Base-by-base conservation (phyloP, 2,329 filamentous ascomycete genomes). In the Aspergillus sp. region DNA sequence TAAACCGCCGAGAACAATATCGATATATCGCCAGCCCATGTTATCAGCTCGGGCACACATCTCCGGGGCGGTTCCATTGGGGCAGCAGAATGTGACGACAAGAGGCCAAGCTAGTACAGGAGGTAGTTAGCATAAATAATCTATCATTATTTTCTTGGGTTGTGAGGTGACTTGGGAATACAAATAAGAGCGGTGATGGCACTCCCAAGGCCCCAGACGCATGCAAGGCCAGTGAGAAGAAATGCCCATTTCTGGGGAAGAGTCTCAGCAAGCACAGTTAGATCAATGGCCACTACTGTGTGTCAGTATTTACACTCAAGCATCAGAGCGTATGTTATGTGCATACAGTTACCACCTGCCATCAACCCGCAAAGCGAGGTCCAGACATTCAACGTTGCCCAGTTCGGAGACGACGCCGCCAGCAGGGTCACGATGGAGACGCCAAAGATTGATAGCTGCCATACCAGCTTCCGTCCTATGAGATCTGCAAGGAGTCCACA, bases 1-100 rank as follows among this genome's bases (percentile, higher is more conserved):
- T 15, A 86, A 75, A 4, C 77, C 74, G 25, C 83, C 82, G 12
- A 74, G 78, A 0, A 81, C 75, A 63, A 79, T 84, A 77, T 80
- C 83, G 14, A 85, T 74, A 63, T 85, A 85, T 40, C 83, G 75
- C 70, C 68, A 70, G 58, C 68, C 68, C 68, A 70, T 70, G 33
- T 70, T 70, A 0, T 68, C 58, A 4, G 45, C 27, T 1, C 64
- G 60, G 8, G 50, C 37, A 25, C 68, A 71, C 2, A 61, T 68
- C 4, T 57, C 64, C 0, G 66, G 63, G 2, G 65, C 66, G 1
- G 64, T 54, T 39, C 68, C 62, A 0, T 64, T 66, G 12, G 68
- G 60, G 33, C 68, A 71, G 50, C 61, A 65, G 35, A 63, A 71
- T 31, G 68, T 68, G 19, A 68, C 65, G 12, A 70, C 41, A 27